phyloP scores from a whole-genome alignment of 2,329 filamentous ascomycete genomes.

The Trichoderma breve region DNA sequence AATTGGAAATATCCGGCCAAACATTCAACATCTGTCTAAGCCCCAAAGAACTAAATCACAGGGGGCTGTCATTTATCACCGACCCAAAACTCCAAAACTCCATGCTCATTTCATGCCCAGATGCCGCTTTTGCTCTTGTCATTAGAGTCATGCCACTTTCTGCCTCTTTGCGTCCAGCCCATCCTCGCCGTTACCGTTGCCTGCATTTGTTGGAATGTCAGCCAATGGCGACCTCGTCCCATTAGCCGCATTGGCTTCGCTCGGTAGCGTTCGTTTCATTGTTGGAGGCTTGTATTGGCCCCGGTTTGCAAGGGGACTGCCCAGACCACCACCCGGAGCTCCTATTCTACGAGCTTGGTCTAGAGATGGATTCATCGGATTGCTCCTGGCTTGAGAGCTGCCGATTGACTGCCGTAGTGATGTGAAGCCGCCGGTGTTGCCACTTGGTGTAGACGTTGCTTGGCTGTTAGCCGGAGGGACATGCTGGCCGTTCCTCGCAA shows the following conservation, averaged over 20 bases:
- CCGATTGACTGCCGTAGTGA: slow-evolving; percentile 32
- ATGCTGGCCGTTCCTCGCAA: slow-evolving; percentile 58
- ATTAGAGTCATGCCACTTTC: slow-evolving; percentile 38
- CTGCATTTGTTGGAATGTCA: slow-evolving; percentile 50
- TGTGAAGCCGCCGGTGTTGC: slow-evolving; percentile 31
- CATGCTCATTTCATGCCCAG: slow-evolving; percentile 1
- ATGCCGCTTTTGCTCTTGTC: not conserved
- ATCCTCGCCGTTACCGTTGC: slow-evolving; percentile 25
- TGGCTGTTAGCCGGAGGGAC: slow-evolving; percentile 43
- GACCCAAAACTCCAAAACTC: slow-evolving; percentile 13
- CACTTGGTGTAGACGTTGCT: slow-evolving; percentile 23
- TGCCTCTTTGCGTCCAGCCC: slow-evolving; percentile 52
- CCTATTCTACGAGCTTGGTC: slow-evolving; percentile 58
- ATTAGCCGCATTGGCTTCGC: slow-evolving; percentile 27
- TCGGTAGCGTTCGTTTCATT: slow-evolving; percentile 51
- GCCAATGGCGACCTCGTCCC: slow-evolving; percentile 45
- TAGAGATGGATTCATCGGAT: slow-evolving; percentile 52
- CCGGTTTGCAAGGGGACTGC: slow-evolving; percentile 59
- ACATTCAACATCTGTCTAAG: not conserved
- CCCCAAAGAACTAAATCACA: not conserved
- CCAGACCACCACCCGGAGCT: slow-evolving; percentile 47
- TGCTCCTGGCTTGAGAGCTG: slow-evolving; percentile 36
- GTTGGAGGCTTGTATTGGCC: slow-evolving; percentile 59
- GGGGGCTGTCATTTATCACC: not conserved
- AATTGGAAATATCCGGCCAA: not conserved